These are phyloP conservation scores for Candolleomyces aberdarensis DNA, from an alignment of 768 basidiomycete genomes.

Conservation along the genomic window DNA sequence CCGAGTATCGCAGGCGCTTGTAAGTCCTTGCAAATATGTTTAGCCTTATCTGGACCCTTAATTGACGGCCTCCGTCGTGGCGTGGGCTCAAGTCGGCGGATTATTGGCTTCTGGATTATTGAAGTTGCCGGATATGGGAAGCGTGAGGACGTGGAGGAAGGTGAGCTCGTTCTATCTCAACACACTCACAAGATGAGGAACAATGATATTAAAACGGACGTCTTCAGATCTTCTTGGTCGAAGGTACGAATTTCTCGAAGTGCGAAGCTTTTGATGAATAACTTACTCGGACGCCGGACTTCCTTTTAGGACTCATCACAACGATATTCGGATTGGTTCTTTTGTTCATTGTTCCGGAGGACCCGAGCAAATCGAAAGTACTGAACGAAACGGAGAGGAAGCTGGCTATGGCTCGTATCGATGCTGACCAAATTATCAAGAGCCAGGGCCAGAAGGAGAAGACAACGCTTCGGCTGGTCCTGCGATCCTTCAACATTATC, in stretches of 20 bases:
- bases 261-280: too few relatives aligned
- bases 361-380: conserved; percentile 23
- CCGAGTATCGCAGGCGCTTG: conserved; percentile 34
- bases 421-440: conserved; percentile 23
- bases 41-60: neutral
- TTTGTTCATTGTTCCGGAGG: conserved; percentile 24
- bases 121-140: conserved; percentile 27
- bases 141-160: conserved; percentile 32
- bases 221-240: conserved; percentile 36
- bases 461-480: conserved; percentile 9
- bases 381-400: conserved; percentile 24
- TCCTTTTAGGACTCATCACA: conserved; percentile 13
- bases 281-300: neutral
- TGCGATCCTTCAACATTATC: conserved; percentile 16
- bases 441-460: conserved; percentile 13
- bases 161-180: conserved; percentile 10
- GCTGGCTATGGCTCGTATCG: conserved; percentile 25
- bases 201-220: neutral
- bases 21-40: conserved; percentile 15
- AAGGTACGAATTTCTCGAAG: conserved; percentile 23
- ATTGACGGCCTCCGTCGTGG: neutral
- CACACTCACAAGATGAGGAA: neutral
- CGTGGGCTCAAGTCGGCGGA: conserved; percentile 27
- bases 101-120: conserved; percentile 36
- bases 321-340: conserved; percentile 21